Percentiles rank a stretch among this genome's conserved stretches.
Evolutionary conservation across 1,139 yeast species (phyloP).

Genomic region (Oligophagozyma castellii): DNA sequence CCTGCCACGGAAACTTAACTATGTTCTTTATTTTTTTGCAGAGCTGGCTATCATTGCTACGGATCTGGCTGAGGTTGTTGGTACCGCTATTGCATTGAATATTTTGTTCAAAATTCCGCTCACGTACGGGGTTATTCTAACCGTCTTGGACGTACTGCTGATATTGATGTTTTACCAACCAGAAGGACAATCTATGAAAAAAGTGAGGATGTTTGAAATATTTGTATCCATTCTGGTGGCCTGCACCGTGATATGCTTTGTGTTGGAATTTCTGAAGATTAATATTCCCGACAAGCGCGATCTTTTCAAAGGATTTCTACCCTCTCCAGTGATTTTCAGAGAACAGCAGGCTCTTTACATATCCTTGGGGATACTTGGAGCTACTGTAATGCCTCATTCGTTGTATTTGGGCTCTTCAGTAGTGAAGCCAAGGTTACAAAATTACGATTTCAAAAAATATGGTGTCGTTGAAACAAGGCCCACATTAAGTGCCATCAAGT

Average conservation of each 20-base stretch:
- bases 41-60: conserved; percentile 76
- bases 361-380: conserved; percentile 86
- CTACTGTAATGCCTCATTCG: conserved; percentile 97
- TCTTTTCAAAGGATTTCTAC: conserved; percentile 62
- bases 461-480: conserved; percentile 33
- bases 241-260: conserved; percentile 77
- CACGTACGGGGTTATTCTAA: conserved; percentile 62
- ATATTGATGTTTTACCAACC: conserved; percentile 85
- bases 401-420: conserved; percentile 84
- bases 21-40: conserved; percentile 48
- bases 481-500: conserved; percentile 54
- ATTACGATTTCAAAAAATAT: conserved; percentile 52
- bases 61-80: conserved; percentile 78
- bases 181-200: conserved; percentile 49
- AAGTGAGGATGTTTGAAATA: conserved; percentile 69
- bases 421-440: conserved; percentile 79
- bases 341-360: conserved; percentile 74
- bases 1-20: conserved; percentile 48
- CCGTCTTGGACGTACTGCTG: conserved; percentile 72
- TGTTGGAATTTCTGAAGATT: conserved; percentile 60
- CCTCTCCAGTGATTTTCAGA: conserved; percentile 57
- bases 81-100: conserved; percentile 74
- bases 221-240: conserved; percentile 66
- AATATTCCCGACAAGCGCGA: conserved; percentile 41
- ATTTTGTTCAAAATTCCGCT: conserved; percentile 70